Evolutionary conservation across 1,139 yeast genomes (phyloP).

Genomic region (Spathaspora sp.): DNA sequence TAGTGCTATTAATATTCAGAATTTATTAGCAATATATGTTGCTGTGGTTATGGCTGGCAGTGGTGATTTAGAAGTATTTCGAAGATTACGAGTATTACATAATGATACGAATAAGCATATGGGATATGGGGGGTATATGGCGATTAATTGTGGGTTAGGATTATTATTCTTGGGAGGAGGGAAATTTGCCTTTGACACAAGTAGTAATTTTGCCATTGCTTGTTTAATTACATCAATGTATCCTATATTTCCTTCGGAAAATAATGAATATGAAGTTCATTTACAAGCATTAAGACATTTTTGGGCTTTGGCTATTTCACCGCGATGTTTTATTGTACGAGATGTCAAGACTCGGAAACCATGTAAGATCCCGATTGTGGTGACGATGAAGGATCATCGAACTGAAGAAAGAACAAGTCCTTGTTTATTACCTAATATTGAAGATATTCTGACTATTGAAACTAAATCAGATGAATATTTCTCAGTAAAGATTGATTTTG

Average conservation of each 20-base stretch:
- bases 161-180: constrained; percentile 90
- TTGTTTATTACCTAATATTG: constrained; percentile 64
- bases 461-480: constrained; percentile 47
- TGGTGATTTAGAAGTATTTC: constrained; percentile 78
- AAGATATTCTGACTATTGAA: constrained; percentile 42
- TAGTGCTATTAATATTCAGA: constrained; percentile 58
- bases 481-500: constrained; percentile 43
- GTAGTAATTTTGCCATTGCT: constrained; percentile 67
- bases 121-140: constrained; percentile 73
- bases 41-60: constrained; percentile 87
- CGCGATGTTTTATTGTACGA: constrained; percentile 73
- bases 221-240: constrained; percentile 70
- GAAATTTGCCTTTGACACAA: constrained; percentile 69
- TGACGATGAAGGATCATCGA: constrained; percentile 43
- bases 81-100: constrained; percentile 71
- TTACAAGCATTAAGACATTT: constrained; percentile 86
- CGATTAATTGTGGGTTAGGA: constrained; percentile 82
- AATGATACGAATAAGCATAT: constrained; percentile 49
- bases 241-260: constrained; percentile 64
- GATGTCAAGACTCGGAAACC: constrained; percentile 64
- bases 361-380: constrained; percentile 48
- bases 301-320: constrained; percentile 86
- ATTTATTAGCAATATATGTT: constrained; percentile 59
- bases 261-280: constrained; percentile 54
- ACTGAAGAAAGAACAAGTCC: constrained; percentile 49